These are phyloP conservation scores for Prototheca cutis DNA, from an alignment of 163 green algal species.

Conservation along the genomic window DNA sequence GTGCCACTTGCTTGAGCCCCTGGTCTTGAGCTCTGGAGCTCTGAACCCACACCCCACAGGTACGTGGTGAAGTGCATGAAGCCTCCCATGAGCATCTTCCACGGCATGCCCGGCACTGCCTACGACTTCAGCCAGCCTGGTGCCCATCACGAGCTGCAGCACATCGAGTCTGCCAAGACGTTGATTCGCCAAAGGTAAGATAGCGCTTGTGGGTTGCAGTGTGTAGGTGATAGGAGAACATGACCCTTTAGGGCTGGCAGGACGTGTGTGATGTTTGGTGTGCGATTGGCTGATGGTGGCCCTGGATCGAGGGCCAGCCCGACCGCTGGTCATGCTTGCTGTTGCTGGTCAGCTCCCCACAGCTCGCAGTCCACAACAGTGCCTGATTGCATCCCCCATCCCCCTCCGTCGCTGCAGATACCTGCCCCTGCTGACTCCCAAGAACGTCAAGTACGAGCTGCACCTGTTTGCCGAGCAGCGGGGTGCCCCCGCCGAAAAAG, in stretches of 20 bases:
- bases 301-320: no score
- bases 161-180: constrained; percentile 11
- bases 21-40: no score
- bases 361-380: neutral
- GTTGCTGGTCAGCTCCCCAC: no score
- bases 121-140: constrained; percentile 20
- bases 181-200: neutral
- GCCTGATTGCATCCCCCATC: no score
- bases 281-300: no score
- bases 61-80: constrained; percentile 22
- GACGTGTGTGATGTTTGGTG: no score
- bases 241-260: no score
- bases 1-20: no score
- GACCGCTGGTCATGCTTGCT: no score
- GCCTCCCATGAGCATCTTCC: constrained; percentile 17
- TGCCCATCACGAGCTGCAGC: constrained; percentile 10
- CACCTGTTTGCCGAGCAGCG: constrained; percentile 21
- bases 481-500: constrained; percentile 2
- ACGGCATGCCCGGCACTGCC: constrained; percentile 14
- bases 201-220: neutral
- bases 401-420: constrained; percentile 8
- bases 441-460: constrained; percentile 24
- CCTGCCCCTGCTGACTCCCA: constrained; percentile 11
- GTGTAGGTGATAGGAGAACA: neutral
- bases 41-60: no score